These are phyloP conservation scores for Epichloe baconii DNA, from an alignment of 2,329 filamentous ascomycete species.

Conservation along the genomic window DNA sequence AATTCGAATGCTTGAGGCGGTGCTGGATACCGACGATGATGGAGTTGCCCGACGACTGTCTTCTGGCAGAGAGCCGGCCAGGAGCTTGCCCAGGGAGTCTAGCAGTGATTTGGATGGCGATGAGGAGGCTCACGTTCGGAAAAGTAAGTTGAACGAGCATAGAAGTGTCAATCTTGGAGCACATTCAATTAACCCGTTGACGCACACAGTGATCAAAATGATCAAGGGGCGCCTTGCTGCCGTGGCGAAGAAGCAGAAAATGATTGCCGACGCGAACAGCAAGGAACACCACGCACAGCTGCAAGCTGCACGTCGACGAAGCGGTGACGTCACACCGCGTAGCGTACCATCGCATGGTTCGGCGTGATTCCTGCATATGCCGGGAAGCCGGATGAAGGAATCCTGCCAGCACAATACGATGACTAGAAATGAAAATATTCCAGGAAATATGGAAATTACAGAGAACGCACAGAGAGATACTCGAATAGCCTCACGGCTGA, in stretches of 20 bases:
- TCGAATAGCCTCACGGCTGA: slow-evolving; percentile 3
- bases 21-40: slow-evolving; percentile 71
- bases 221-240: slow-evolving; percentile 40
- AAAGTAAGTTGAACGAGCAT: slow-evolving; percentile 40
- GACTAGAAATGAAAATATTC: background rate
- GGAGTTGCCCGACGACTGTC: slow-evolving; percentile 19
- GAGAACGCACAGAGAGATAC: background rate
- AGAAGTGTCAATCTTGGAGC: background rate
- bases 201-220: slow-evolving; percentile 45
- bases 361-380: slow-evolving; percentile 12
- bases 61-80: slow-evolving; percentile 28
- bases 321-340: slow-evolving; percentile 42
- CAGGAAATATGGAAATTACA: background rate
- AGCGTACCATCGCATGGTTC: slow-evolving; percentile 38
- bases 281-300: slow-evolving; percentile 33
- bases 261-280: slow-evolving; percentile 44
- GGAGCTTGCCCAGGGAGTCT: slow-evolving; percentile 20
- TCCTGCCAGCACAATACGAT: background rate
- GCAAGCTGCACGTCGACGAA: slow-evolving; percentile 32
- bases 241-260: slow-evolving; percentile 47
- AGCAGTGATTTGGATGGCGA: slow-evolving; percentile 47
- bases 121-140: slow-evolving; percentile 59
- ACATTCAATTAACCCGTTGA: slow-evolving; percentile 11
- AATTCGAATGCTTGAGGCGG: slow-evolving; percentile 87
- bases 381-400: background rate